Conservation (phyloP, 371 early-diverging fungal species). For the Umbelopsis sp. region DNA sequence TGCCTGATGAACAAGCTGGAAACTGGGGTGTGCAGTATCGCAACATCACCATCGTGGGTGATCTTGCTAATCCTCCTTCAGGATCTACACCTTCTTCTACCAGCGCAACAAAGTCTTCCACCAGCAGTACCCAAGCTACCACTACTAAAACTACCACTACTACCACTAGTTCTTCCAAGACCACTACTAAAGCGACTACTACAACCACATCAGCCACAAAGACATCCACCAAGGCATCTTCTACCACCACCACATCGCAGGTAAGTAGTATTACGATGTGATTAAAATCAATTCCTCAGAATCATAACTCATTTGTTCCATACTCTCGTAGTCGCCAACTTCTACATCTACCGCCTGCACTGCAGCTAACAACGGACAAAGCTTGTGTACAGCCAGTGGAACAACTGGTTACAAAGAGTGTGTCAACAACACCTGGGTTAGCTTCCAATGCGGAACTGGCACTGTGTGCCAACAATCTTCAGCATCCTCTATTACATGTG, state of each 20-base stretch:
- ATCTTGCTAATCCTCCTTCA: constrained; percentile 2
- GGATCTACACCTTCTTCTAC: constrained; percentile 1
- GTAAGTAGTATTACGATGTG: background rate
- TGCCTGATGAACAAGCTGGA: constrained; percentile 4
- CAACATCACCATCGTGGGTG: constrained; percentile 5
- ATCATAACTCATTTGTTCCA: background rate
- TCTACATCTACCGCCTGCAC: background rate
- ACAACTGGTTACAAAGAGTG: background rate
- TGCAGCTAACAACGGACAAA: background rate
- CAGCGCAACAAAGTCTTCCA: background rate
- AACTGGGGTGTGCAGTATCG: constrained; percentile 14
- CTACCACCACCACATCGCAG: constrained; percentile 6
- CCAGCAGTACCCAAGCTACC: background rate
- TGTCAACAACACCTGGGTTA: background rate
- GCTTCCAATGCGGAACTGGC: background rate
- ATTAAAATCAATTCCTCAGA: background rate
- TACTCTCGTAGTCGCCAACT: background rate
- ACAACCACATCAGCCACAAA: background rate
- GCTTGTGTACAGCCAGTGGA: background rate
- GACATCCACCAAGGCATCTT: background rate
- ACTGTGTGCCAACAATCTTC: background rate
- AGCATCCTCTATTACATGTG: background rate
- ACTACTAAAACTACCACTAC: background rate
- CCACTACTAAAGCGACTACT: background rate
- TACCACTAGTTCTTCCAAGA: background rate